Conservation (phyloP, 2,329 filamentous ascomycete genomes). For the Aspergillus fijiensis region DNA sequence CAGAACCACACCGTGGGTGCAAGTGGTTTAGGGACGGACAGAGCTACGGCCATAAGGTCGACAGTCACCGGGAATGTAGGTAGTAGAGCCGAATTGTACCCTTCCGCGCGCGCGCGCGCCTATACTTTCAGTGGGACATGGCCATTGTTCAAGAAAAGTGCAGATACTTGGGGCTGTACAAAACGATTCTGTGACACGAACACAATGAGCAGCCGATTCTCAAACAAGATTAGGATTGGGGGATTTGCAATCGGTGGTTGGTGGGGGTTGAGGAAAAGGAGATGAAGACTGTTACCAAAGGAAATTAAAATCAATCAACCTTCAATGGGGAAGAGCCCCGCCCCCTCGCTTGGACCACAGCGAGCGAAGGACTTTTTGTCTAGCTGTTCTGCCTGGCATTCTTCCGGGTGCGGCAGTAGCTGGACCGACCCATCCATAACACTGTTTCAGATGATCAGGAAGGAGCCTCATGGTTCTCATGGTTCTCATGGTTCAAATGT, state of each 20-base stretch:
- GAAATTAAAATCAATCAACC: not conserved
- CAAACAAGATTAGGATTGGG: not conserved
- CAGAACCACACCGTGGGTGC: not conserved
- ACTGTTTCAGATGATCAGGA: not conserved
- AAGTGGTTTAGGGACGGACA: not conserved
- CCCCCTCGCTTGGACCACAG: slow-evolving; percentile 3
- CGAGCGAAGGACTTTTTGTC: not conserved
- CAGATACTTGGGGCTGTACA: not conserved
- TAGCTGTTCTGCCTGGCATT: not conserved
- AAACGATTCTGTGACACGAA: not conserved
- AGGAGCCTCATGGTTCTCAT: not conserved
- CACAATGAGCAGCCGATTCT: not conserved
- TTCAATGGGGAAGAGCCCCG: slow-evolving; percentile 4
- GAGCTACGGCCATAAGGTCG: not conserved
- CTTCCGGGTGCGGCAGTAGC: not conserved
- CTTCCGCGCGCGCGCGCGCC: not conserved
- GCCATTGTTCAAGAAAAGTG: not conserved
- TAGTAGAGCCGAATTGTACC: not conserved
- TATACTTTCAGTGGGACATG: not conserved
- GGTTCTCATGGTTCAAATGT: not conserved
- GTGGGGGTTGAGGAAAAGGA: slow-evolving; percentile 2
- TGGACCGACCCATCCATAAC: not conserved
- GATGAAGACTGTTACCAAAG: slow-evolving; percentile 2
- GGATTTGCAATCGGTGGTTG: not conserved
- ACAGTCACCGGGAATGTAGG: not conserved